Percentiles rank a stretch among this genome's conserved stretches.
Evolutionary conservation across 2,329 filamentous ascomycete genomes (phyloP).

Genomic region (Verticillium dahliae): DNA sequence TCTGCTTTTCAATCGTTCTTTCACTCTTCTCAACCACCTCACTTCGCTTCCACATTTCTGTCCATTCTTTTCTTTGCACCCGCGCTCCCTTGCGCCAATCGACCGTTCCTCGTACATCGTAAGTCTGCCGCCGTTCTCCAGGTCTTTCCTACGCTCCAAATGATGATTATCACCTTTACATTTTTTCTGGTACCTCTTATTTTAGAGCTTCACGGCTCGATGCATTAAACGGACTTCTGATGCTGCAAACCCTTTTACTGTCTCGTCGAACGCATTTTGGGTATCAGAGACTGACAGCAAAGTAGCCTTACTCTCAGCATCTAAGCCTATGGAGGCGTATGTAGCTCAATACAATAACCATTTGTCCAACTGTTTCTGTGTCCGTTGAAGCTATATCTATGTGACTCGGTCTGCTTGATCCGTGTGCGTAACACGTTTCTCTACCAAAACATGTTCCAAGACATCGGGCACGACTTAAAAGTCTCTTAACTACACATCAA

Average conservation of each 20-base stretch:
- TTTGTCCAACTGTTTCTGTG: too few species aligned
- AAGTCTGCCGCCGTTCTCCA: background rate
- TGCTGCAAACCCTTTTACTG: conserved; percentile 9
- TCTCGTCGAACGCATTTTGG: background rate
- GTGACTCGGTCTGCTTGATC: too few species aligned
- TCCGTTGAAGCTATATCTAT: too few species aligned
- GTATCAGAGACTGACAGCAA: background rate
- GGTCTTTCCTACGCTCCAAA: conserved; percentile 21
- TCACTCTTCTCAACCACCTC: background rate
- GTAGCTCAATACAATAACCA: background rate
- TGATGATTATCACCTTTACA: conserved; percentile 68
- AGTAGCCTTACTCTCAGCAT: background rate
- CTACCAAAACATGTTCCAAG: too few species aligned
- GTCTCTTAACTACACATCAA: too few species aligned
- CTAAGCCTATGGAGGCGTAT: background rate
- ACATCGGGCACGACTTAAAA: too few species aligned
- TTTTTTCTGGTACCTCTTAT: conserved; percentile 98
- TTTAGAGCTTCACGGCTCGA: conserved; percentile 64
- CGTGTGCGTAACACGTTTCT: too few species aligned
- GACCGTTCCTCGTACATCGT: background rate
- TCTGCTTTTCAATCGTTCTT: conserved; percentile 1
- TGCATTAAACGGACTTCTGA: conserved; percentile 91
- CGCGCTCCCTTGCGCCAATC: background rate
- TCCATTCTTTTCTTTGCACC: background rate
- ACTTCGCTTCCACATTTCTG: background rate